Conservation (phyloP, 208 protist genomes). For the Trypanosoma scelopori region DNA sequence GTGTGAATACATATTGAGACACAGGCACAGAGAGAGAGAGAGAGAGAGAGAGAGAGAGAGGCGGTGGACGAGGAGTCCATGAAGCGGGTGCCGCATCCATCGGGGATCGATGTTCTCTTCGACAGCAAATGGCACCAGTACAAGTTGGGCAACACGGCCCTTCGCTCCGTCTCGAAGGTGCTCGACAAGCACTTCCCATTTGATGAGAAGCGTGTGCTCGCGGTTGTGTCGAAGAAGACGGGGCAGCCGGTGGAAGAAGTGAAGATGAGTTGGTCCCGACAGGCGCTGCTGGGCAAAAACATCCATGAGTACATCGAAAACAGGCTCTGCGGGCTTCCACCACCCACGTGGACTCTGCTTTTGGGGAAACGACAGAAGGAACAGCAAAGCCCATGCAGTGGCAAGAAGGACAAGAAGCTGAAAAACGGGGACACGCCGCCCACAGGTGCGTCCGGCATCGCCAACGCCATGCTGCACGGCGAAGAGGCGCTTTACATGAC, state of each 20-base stretch:
- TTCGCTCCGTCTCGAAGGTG: conserved; percentile 81
- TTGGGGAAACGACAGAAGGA: conserved; percentile 33
- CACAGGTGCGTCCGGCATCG: conserved; percentile 4
- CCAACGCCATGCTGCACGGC: conserved; percentile 63
- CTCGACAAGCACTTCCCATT: conserved; percentile 87
- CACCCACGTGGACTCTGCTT: conserved; percentile 61
- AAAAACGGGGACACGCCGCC: conserved; percentile 10
- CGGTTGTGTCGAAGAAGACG: conserved; percentile 67
- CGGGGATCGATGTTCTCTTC: conserved; percentile 63
- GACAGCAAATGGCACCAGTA: conserved; percentile 86
- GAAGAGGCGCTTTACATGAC: conserved; percentile 68
- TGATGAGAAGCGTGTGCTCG: conserved; percentile 68
- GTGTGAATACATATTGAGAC: too few relatives aligned
- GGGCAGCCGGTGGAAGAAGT: conserved; percentile 55
- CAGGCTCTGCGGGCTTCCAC: conserved; percentile 59
- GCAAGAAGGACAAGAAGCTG: background rate
- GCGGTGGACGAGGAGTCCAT: conserved; percentile 14
- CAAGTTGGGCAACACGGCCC: conserved; percentile 50
- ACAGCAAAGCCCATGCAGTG: background rate
- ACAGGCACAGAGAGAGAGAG: background rate
- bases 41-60: background rate
- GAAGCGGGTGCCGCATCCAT: conserved; percentile 60
- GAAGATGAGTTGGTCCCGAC: conserved; percentile 59
- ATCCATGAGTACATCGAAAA: conserved; percentile 87
- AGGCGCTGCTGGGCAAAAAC: conserved; percentile 89